Conservation (phyloP, 306 rosid species). For the Begonia masoniana region DNA sequence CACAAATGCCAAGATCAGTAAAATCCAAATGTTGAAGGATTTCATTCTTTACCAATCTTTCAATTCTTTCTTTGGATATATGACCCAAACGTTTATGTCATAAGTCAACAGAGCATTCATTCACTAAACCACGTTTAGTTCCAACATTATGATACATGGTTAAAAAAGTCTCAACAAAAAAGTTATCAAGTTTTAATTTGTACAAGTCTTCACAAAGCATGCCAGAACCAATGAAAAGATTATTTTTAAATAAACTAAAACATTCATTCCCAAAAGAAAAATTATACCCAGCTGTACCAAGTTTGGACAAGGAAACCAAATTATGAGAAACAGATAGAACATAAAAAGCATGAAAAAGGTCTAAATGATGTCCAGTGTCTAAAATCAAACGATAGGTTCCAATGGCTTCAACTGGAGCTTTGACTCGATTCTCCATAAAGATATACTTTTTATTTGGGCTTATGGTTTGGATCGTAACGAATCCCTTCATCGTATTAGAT, state of each 20-base stretch:
- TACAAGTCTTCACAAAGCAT: background rate
- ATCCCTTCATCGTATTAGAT: background rate
- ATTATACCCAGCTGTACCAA: background rate
- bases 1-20: background rate
- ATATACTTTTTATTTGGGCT: background rate
- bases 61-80: background rate
- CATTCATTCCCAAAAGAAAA: background rate
- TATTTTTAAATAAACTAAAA: background rate
- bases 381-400: background rate
- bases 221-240: background rate
- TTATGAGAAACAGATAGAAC: background rate
- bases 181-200: background rate
- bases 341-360: background rate
- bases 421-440: background rate
- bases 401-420: background rate
- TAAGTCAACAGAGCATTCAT: background rate
- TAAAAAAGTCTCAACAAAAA: background rate
- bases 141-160: background rate
- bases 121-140: background rate
- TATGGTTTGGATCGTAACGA: background rate
- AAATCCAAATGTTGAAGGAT: background rate
- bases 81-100: background rate
- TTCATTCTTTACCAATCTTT: background rate
- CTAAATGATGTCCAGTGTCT: background rate
- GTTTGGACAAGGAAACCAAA: slow-evolving; percentile 1